Conservation (phyloP, 2,329 filamentous ascomycete genomes). For the Mycosphaerella sp. region DNA sequence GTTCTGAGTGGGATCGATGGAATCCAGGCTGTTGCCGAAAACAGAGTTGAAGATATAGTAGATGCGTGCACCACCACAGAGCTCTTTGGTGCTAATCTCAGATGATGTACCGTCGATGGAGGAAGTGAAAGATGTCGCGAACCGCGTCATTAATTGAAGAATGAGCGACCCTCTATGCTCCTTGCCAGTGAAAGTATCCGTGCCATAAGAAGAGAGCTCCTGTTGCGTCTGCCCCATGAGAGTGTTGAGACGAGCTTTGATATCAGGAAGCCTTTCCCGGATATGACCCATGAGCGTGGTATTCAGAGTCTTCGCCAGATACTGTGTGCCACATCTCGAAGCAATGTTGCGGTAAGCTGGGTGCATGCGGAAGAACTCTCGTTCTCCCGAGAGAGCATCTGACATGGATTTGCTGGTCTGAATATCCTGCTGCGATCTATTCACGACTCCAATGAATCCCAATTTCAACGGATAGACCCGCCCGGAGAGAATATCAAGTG, state of each 20-base stretch:
- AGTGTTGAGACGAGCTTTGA: constrained; percentile 95
- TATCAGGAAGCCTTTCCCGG: constrained; percentile 88
- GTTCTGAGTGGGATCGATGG: constrained; percentile 93
- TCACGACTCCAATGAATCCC: constrained; percentile 96
- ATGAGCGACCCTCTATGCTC: constrained; percentile 94
- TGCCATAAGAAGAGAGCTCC: constrained; percentile 94
- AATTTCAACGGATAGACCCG: constrained; percentile 95
- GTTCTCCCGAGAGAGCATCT: constrained; percentile 81
- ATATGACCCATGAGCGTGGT: constrained; percentile 95
- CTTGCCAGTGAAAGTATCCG: constrained; percentile 95
- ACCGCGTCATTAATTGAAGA: constrained; percentile 94
- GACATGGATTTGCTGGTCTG: constrained; percentile 91
- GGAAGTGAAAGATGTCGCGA: constrained; percentile 94
- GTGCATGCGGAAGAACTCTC: constrained; percentile 95
- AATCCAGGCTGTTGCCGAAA: constrained; percentile 91
- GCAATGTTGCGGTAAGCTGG: constrained; percentile 97
- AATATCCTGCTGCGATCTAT: constrained; percentile 96
- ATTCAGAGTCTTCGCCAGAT: constrained; percentile 89
- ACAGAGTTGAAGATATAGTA: constrained; percentile 99
- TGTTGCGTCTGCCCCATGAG: constrained; percentile 99
- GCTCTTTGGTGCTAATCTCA: constrained; percentile 96
- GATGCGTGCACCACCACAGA: constrained; percentile 88
- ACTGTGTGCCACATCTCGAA: constrained; percentile 85
- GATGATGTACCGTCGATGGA: constrained; percentile 98
- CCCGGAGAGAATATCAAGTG: constrained; percentile 93